Base-by-base conservation (phyloP, 2,329 filamentous ascomycete species). In the Aschersonia sp. region DNA sequence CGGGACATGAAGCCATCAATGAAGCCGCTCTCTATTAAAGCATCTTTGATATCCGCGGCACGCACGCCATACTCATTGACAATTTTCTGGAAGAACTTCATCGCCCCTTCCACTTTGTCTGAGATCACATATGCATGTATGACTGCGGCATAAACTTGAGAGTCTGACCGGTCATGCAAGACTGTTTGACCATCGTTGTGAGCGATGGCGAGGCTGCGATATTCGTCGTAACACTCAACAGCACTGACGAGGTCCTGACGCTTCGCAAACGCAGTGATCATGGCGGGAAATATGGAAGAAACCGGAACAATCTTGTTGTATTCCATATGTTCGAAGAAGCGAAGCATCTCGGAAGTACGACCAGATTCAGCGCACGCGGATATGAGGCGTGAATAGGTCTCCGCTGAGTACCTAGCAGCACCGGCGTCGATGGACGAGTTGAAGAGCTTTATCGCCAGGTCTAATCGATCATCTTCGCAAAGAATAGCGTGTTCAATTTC, bases 151-250 rank as follows among this genome's bases (percentile, higher is more conserved):
- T 98, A 97, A 5, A 97, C 84, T 54, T 88, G 75, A 31, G 82
- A 79, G 60, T 97, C 91, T 45, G 85, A 74, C 46, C 89, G 82
- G 52, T 84, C 75, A 44, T 82, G 72, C 7, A 89, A 70, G 20
- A 77, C 77, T 44, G 81, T 72, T 50, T 80, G 72, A 49, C 89
- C 89, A 40, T 75, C 78, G 62, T 96, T 85, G 61, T 92, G 78
- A 40, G 84, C 81, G 47, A 97, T 79, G n/a, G 91, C 89, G 42
- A 96, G 73, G 44, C 80, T 78, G 59, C 88, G 88, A 73, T 97
- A 97, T 65, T 95, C 87, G 54, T 94, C 91, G 68, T 96, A 98
- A 66, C 88, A 89, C 62, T 95, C 89, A 5, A 97, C 86, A 28
- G 89, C 92, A 56, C 85, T 94, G 57, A 82, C 74, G 43, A 97